A percentile compares a stretch with the other conserved stretches of the same genome.
Conservation (phyloP, 2,329 filamentous ascomycete species). For the Atkinsonella texensis region DNA sequence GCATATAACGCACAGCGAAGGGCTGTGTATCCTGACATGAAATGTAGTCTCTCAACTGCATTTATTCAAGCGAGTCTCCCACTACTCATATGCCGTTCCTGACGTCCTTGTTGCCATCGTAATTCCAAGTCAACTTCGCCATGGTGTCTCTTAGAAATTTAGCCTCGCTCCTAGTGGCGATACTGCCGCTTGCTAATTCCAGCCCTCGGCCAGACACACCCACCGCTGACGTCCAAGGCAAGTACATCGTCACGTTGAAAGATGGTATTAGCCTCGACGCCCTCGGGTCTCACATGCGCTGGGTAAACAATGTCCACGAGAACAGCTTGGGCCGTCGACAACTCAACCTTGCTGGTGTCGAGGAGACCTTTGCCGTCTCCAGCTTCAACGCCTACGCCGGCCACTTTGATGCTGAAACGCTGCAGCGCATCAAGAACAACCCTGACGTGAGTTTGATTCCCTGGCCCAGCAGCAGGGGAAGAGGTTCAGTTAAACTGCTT, state of each 20-base stretch:
- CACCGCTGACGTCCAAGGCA: slow-evolving; percentile 19
- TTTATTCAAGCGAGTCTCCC: too few relatives aligned
- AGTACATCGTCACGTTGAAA: slow-evolving; percentile 35
- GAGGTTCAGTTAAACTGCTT: too few relatives aligned
- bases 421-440: slow-evolving; percentile 26
- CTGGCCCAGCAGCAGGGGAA: background rate
- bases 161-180: background rate
- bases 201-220: background rate
- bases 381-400: slow-evolving; percentile 30
- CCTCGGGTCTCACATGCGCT: slow-evolving; percentile 23
- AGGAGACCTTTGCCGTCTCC: slow-evolving; percentile 20
- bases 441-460: slow-evolving; percentile 21
- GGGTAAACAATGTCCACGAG: slow-evolving; percentile 20
- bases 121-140: background rate
- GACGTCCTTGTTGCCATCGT: background rate
- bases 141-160: background rate
- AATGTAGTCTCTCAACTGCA: too few relatives aligned
- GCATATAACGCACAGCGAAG: too few relatives aligned
- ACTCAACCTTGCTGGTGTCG: slow-evolving; percentile 19
- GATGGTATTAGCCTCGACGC: slow-evolving; percentile 17
- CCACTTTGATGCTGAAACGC: slow-evolving; percentile 27
- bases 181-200: background rate
- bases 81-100: background rate
- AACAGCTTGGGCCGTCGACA: slow-evolving; percentile 22
- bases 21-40: too few relatives aligned